phyloP scores from a whole-genome alignment of 2,329 filamentous ascomycete genomes.

The Fusarium fracticaudum region DNA sequence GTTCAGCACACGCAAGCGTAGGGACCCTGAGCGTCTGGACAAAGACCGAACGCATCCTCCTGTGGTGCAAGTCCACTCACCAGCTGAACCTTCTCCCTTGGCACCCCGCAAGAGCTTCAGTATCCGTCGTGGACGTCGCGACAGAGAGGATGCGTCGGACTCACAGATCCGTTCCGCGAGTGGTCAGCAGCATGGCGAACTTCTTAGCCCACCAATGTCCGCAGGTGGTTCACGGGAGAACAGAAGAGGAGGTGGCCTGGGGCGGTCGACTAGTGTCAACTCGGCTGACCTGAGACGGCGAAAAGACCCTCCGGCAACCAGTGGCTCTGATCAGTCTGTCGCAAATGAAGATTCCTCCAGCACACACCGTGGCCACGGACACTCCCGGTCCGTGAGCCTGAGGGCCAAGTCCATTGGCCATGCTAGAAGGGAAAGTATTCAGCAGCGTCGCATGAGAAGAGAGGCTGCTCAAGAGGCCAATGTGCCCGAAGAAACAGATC shows the following conservation, averaged over 20 bases:
- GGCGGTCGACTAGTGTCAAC: constrained; percentile 90
- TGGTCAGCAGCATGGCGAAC: constrained; percentile 79
- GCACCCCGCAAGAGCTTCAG: constrained; percentile 88
- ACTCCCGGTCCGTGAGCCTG: constrained; percentile 69
- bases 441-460: constrained; percentile 79
- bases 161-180: constrained; percentile 63
- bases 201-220: constrained; percentile 77
- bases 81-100: constrained; percentile 68
- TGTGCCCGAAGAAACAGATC: constrained; percentile 90
- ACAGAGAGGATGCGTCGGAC: constrained; percentile 60
- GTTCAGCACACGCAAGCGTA: constrained; percentile 86
- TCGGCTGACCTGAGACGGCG: constrained; percentile 83
- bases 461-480: constrained; percentile 79
- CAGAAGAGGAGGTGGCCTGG: constrained; percentile 72
- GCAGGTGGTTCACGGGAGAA: constrained; percentile 65
- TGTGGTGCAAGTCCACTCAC: constrained; percentile 80
- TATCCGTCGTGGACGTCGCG: constrained; percentile 69
- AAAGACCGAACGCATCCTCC: constrained; percentile 76
- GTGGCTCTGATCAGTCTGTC: constrained; percentile 80
- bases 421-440: constrained; percentile 89
- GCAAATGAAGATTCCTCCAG: constrained; percentile 62
- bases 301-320: constrained; percentile 77
- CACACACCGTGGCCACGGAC: constrained; percentile 61
- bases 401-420: constrained; percentile 91
- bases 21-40: constrained; percentile 71